Evolutionary conservation across 2,329 filamentous ascomycete genomes (phyloP), one percentile per base, ranked within the genome.

Genomic region (Apiospora koreana): DNA sequence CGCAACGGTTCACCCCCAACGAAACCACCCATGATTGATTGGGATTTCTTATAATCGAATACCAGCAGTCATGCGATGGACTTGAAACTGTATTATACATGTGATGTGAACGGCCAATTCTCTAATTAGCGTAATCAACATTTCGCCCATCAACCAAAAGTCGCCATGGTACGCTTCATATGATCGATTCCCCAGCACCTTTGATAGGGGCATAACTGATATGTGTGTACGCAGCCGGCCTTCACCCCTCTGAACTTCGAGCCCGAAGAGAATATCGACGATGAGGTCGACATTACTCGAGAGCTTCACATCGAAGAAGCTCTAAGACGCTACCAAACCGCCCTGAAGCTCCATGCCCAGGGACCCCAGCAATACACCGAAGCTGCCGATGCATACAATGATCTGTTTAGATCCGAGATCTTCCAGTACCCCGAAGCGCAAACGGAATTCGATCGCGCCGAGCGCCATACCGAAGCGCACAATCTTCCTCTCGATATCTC

Each of bases 281-380:
- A 97, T 76, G 95, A 98, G 81, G 86, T 97, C 77, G 96, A 99
- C 80, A 94, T 96, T 77, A 97, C 95, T 43, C 96, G 95, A 80
- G 95, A 98, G 81, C 91, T 99, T 68, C 95, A 92, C 86, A 95
- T 98, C 77, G 96, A 99, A 77, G 96, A 99, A 83, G 95, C 96
- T 65, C 85, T 99, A 72, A 98, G 98, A 82, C 89, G 95, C 45
- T 99, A 98, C 79, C 95, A 98, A 78, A 92, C 87, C 75, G 96
- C 96, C 65, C 84, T 99, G 70, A 97, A 95, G 80, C 90, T 95
- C 74, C 96, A 99, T 79, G 92, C 95, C 1, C 94, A 97, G 81
- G 95, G 96, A 1, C 90, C 93, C 0, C 84, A 84, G 23, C 93
- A 90, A 69, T 96, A 94, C 79, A 82, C 89, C 65, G 91, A 94